These are phyloP conservation scores for Yarrowia deformans DNA, from an alignment of 805 yeast genomes.

Conservation along the genomic window DNA sequence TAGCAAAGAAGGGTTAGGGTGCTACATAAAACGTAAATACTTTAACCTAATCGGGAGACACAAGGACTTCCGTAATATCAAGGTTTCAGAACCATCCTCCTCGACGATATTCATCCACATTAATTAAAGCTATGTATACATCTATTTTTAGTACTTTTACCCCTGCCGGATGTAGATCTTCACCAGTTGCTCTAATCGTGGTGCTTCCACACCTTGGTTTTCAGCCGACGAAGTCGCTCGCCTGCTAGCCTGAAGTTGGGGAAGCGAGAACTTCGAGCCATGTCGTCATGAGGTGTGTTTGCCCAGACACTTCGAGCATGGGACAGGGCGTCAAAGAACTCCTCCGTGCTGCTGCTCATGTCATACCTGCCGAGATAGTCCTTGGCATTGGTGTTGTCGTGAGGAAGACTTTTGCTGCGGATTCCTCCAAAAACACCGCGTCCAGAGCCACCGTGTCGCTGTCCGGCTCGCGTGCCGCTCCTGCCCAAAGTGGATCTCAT, in stretches of 20 bases:
- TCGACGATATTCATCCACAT: background rate
- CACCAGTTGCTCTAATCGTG: background rate
- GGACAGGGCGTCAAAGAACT: slow-evolving; percentile 26
- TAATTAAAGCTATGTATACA: slow-evolving; percentile 20
- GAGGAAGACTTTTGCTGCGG: slow-evolving; percentile 17
- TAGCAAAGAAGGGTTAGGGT: slow-evolving; percentile 10
- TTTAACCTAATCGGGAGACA: background rate
- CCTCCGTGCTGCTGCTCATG: slow-evolving; percentile 23
- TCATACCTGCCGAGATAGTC: slow-evolving; percentile 15
- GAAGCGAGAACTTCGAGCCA: slow-evolving; percentile 15
- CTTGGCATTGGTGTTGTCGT: slow-evolving; percentile 18
- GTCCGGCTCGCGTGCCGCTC: background rate
- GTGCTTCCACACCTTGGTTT: slow-evolving; percentile 13
- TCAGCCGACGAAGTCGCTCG: slow-evolving; percentile 8
- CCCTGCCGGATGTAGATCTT: too few relatives aligned
- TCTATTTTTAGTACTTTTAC: background rate
- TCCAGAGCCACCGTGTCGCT: slow-evolving; percentile 1
- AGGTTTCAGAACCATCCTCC: background rate
- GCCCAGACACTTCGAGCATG: slow-evolving; percentile 27
- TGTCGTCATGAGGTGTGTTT: slow-evolving; percentile 16
- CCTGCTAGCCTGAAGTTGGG: slow-evolving; percentile 5
- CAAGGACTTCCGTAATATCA: too few relatives aligned
- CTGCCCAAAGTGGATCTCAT: slow-evolving; percentile 13
- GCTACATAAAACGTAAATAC: background rate
- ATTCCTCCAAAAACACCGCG: slow-evolving; percentile 7